Evolutionary conservation across 2,329 filamentous ascomycete genomes (phyloP).

Genomic region (Byssothecium circinans): DNA sequence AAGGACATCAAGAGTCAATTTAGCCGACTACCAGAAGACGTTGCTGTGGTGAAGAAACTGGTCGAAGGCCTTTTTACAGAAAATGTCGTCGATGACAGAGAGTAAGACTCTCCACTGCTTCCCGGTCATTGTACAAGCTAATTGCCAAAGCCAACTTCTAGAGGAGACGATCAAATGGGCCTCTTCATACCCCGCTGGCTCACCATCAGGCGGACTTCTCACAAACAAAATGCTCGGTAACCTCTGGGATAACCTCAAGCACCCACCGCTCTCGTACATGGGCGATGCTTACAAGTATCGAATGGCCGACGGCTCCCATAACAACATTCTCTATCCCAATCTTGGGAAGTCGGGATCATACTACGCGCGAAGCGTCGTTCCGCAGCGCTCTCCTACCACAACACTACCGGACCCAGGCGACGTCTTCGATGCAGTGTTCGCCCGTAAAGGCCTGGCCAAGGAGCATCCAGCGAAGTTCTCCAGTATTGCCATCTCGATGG

Average conservation of each 20-base stretch:
- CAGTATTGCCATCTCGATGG: conserved; percentile 71
- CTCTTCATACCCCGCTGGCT: background rate
- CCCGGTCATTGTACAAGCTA: background rate
- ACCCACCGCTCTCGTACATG: conserved; percentile 42
- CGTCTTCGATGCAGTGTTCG: conserved; percentile 67
- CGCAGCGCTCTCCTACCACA: conserved; percentile 55
- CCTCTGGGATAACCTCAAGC: conserved; percentile 45
- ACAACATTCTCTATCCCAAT: conserved; percentile 62
- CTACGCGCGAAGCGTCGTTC: conserved; percentile 64
- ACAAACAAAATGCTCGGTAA: background rate
- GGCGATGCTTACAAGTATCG: conserved; percentile 41
- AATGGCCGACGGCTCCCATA: conserved; percentile 33
- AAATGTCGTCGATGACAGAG: background rate
- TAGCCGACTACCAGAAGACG: background rate
- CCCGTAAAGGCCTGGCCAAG: conserved; percentile 56
- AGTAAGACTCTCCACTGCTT: background rate
- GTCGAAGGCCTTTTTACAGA: background rate
- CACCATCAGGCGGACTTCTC: background rate
- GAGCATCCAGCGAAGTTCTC: conserved; percentile 69
- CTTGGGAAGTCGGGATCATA: conserved; percentile 61
- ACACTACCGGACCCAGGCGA: conserved; percentile 63
- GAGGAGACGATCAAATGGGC: background rate
- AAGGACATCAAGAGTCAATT: background rate
- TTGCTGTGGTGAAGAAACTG: background rate
- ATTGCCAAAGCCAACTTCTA: background rate